Evolutionary conservation across 345 rosid species (phyloP), one percentile per base, ranked within the genome.

Genomic region (Salix viminalis): DNA sequence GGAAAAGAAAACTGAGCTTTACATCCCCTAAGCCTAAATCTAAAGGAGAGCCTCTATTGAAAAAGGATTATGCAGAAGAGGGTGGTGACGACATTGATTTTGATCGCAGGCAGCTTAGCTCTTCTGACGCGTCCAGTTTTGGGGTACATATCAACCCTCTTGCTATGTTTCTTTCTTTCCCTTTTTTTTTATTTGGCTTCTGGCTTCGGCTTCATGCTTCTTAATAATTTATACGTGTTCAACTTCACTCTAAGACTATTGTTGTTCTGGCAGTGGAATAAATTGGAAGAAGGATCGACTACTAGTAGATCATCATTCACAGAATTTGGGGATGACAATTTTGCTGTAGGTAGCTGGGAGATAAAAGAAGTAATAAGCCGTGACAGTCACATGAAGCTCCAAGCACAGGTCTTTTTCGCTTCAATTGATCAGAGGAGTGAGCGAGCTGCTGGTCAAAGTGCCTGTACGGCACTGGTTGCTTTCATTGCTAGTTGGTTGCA

Each of bases 391-490:
- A 42, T 89, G 87, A 89, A 85, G 76, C 89, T 91, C 34, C 84
- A 82, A 68, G 85, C 88, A 6, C 77, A 84, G 21, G 90, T 91
- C 69, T 91, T 91, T 75, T 87, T 90, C 23, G 92, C 92, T 46
- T 90, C 94, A 1, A 90, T 89, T 16, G 97, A 91, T 79, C 94
- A 90, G 73, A 81, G 91, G 65, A 90, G 89, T 19, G 90, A 88
- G 71, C 86, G 86, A 66, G 97, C 94, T 21, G 92, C 91, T 1
- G 97, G 97, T 8, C 92, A 84, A 74, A 90, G 97, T 67, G 94
- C 97, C 16, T 91, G 97, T 64, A 89, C 97, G 0, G 90, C 89
- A 3, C 86, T 91, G 46, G 97, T 86, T 30, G 89, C 88, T 3
- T 90, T 91, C 21, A 82, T 91, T 13, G 97, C 92, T 4, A 79